These are phyloP conservation scores for Penicillium waksmanii DNA, from an alignment of 495 filamentous ascomycete species.

Conservation along the genomic window DNA sequence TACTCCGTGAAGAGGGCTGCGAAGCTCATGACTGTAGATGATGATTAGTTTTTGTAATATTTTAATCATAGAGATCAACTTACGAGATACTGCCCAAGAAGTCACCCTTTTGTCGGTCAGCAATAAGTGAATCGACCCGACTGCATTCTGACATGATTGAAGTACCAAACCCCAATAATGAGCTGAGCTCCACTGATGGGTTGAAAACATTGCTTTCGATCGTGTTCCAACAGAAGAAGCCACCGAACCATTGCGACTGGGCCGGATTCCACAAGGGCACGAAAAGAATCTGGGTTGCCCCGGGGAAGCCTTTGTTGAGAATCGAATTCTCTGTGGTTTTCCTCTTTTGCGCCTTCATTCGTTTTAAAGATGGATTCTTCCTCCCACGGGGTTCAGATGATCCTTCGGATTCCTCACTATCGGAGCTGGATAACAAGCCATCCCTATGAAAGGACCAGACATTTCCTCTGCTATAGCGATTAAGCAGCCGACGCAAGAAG, in stretches of 20 bases:
- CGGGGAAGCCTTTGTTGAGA: slow-evolving; percentile 47
- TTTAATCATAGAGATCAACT: slow-evolving; percentile 6
- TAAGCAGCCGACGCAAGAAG: slow-evolving; percentile 55
- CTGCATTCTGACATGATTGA: slow-evolving; percentile 69
- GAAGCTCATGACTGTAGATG: slow-evolving; percentile 66
- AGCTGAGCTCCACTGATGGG: slow-evolving; percentile 43
- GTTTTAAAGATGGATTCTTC: slow-evolving; percentile 3
- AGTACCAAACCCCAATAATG: slow-evolving; percentile 63
- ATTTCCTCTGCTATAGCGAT: slow-evolving; percentile 60
- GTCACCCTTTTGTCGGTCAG: slow-evolving; percentile 66
- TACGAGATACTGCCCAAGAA: slow-evolving; percentile 73
- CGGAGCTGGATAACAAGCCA: slow-evolving; percentile 43
- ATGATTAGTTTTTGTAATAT: slow-evolving; percentile 16
- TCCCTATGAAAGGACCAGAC: slow-evolving; percentile 65
- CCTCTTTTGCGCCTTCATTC: slow-evolving; percentile 41
- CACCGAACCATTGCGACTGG: slow-evolving; percentile 68
- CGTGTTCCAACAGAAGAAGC: slow-evolving; percentile 65
- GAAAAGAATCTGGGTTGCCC: slow-evolving; percentile 44
- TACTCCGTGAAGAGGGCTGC: slow-evolving; percentile 76
- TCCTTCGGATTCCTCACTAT: slow-evolving; percentile 35
- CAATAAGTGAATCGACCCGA: slow-evolving; percentile 58
- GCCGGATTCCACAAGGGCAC: slow-evolving; percentile 69
- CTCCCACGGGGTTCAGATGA: slow-evolving; percentile 24
- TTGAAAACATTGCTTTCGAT: slow-evolving; percentile 42
- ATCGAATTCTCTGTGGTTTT: slow-evolving; percentile 41